Base-by-base conservation (phyloP, 75 land plant species). In the Sequoia sempervirens region DNA sequence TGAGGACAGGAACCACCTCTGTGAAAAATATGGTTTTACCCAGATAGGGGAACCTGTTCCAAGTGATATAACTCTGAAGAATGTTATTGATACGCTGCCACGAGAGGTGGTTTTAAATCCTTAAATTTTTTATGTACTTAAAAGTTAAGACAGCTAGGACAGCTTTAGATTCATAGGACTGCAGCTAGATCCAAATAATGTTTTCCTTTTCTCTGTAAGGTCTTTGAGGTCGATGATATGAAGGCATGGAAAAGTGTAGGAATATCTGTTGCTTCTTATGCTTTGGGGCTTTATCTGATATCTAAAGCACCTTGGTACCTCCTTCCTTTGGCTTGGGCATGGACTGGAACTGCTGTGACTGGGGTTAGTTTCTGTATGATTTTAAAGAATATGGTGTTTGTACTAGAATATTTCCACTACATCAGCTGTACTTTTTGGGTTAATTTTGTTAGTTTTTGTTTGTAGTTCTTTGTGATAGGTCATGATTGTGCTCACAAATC, bases 401-500 rank as follows among this genome's bases (percentile, higher is more conserved):
- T 43, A 17, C 43, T 43, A 76, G 46, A 41, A 43, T 23, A 43
- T 40, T 76, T 76, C 20, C 80, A 23, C 28, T 9, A 43, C 46
- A 20, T 28, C 30, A 78, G 30, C 28, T 43, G 1, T 78, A 78
- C 47, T 26, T 30, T 8, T 76, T 76, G 37, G 15, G 4, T 47
- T 86, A 12, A 64, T 23, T 80, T 80, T 45, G 11, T 40, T 61
- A 61, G 5, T 75, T 76, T 68, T 82, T 75, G 46, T 38, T 45
- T 88, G 5, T 80, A 96, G 99, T 95, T 97, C 84, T 97, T 95
- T 90, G 97, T 97, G 72, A 95, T 95, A 88, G 99, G 99, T n/a
- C 99, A 97, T 91, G 99, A 97, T 84, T 97, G 97, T 90, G 99
- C 97, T 12, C 99, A 97, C 87, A 97, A 92, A 82, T 92, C 99